A percentile compares a stretch with the other conserved stretches of the same genome.
phyloP scores from a whole-genome alignment of 1,139 yeast genomes.

The Yamadazyma conglobata region DNA sequence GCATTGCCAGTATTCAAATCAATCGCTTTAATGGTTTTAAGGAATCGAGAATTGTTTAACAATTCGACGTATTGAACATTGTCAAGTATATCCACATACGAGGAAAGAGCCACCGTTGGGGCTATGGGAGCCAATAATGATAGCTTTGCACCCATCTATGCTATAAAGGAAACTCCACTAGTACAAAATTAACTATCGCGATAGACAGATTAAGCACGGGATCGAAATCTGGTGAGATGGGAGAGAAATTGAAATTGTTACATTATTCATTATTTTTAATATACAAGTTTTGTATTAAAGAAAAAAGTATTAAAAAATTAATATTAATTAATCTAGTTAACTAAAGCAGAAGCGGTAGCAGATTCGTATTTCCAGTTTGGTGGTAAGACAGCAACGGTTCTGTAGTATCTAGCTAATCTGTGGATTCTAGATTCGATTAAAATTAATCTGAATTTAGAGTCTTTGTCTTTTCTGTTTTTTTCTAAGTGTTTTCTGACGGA shows the following conservation, averaged over 20 bases:
- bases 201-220: too few relatives aligned
- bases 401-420: slow-evolving; percentile 99
- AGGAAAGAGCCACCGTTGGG: slow-evolving; percentile 86
- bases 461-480: slow-evolving; percentile 99
- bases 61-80: slow-evolving; percentile 71
- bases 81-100: slow-evolving; percentile 77
- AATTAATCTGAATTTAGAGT: slow-evolving; percentile 99
- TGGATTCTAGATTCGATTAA: slow-evolving; percentile 99
- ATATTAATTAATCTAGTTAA: slow-evolving; percentile 56
- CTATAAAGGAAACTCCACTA: too few relatives aligned
- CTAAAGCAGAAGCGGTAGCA: slow-evolving; percentile 99
- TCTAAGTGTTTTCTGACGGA: slow-evolving; percentile 99
- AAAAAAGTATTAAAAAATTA: too few relatives aligned
- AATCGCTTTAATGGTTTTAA: slow-evolving; percentile 79
- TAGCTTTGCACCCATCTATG: slow-evolving; percentile 91
- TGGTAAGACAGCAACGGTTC: slow-evolving; percentile 97
- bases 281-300: slow-evolving; percentile 7
- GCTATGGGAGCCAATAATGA: slow-evolving; percentile 87
- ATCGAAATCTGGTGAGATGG: too few relatives aligned
- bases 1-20: slow-evolving; percentile 58
- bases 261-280: background rate
- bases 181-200: background rate
- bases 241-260: background rate
- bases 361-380: slow-evolving; percentile 99
- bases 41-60: slow-evolving; percentile 72